Conservation (phyloP, 371 early-diverging fungal species). For the Actinomortierella wolfii region DNA sequence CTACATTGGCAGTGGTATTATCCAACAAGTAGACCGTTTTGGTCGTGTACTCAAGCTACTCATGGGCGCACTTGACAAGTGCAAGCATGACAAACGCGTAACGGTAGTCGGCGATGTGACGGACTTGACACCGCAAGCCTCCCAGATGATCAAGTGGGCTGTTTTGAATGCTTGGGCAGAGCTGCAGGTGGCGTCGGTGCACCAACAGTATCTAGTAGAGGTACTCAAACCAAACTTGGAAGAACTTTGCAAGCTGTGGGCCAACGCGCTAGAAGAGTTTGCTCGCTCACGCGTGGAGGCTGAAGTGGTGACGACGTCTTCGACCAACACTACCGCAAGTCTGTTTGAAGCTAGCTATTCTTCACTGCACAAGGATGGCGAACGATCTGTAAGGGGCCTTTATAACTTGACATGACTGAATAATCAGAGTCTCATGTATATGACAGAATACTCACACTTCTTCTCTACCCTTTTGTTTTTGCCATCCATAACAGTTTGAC, state of each 20-base stretch:
- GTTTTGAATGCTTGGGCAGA: slow-evolving; percentile 86
- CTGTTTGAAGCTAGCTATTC: slow-evolving; percentile 37
- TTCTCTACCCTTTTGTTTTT: background rate
- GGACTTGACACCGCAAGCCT: slow-evolving; percentile 70
- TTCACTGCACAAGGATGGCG: too few relatives aligned
- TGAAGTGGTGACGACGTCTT: slow-evolving; percentile 44
- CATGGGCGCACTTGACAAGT: slow-evolving; percentile 71
- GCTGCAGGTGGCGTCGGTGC: slow-evolving; percentile 66
- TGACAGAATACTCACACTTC: too few relatives aligned
- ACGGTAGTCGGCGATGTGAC: slow-evolving; percentile 64
- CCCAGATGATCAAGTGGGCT: slow-evolving; percentile 79
- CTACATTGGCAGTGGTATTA: slow-evolving; percentile 86
- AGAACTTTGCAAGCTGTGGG: slow-evolving; percentile 62
- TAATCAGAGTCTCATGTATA: too few relatives aligned
- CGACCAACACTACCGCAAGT: slow-evolving; percentile 6
- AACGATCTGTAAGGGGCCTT: too few relatives aligned
- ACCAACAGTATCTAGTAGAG: slow-evolving; percentile 60
- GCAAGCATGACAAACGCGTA: slow-evolving; percentile 62
- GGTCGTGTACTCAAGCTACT: slow-evolving; percentile 75
- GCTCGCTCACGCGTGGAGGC: slow-evolving; percentile 63
- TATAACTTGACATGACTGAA: too few relatives aligned
- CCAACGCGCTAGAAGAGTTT: slow-evolving; percentile 62
- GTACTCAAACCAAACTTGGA: slow-evolving; percentile 70
- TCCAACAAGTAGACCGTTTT: slow-evolving; percentile 76
- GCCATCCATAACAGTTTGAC: slow-evolving; percentile 17